Conservation (phyloP, 2,329 filamentous ascomycete genomes). For the Fusarium veterinarium region DNA sequence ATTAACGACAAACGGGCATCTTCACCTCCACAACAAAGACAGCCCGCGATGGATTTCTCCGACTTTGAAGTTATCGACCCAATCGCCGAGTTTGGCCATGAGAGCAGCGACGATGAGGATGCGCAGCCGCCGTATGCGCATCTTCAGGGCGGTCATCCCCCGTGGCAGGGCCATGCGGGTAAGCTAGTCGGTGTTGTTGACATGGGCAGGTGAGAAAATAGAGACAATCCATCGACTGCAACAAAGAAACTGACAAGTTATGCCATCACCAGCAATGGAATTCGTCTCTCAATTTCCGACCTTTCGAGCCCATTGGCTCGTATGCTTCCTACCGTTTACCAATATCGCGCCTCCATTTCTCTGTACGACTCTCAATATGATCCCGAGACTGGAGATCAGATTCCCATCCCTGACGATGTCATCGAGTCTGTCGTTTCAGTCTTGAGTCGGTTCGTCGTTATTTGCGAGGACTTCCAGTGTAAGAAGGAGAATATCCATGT, state of each 20-base stretch:
- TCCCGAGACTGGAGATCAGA: constrained; percentile 45
- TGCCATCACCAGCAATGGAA: constrained; percentile 67
- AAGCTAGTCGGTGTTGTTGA: constrained; percentile 51
- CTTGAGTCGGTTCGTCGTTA: constrained; percentile 44
- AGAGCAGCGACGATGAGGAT: constrained; percentile 28
- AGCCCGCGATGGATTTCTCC: constrained; percentile 39
- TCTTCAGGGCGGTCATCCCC: constrained; percentile 38
- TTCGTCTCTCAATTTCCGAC: constrained; percentile 73
- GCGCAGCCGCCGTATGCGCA: background rate
- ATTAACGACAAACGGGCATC: background rate
- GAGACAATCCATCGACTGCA: background rate
- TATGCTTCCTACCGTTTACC: constrained; percentile 63
- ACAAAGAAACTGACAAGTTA: constrained; percentile 15
- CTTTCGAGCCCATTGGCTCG: constrained; percentile 63
- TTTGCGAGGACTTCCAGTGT: constrained; percentile 46
- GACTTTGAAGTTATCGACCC: constrained; percentile 44
- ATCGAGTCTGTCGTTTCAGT: constrained; percentile 45
- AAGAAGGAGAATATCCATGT: constrained; percentile 45
- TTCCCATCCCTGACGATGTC: constrained; percentile 46
- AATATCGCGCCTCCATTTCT: constrained; percentile 49
- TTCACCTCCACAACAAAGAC: background rate
- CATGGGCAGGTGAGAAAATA: constrained; percentile 50
- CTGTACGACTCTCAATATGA: constrained; percentile 50
- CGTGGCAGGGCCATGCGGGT: constrained; percentile 47
- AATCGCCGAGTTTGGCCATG: constrained; percentile 33